A percentile compares a stretch with the other conserved stretches of the same genome.
Evolutionary conservation across 257 asterid genomes (phyloP).

Genomic region (Mentha longifolia): DNA sequence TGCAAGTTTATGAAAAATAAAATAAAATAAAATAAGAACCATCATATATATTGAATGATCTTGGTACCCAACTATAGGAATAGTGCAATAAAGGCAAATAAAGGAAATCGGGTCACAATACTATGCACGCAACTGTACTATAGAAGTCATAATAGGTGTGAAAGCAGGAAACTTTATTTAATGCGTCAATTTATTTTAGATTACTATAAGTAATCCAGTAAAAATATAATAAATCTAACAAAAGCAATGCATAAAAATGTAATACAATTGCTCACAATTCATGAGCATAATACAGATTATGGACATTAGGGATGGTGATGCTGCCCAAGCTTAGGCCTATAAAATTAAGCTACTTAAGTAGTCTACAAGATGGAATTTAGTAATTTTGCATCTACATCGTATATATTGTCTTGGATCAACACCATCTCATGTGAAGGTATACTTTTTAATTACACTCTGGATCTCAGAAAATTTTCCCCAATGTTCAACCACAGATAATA

Average conservation of each 20-base stretch:
- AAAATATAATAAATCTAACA: not conserved
- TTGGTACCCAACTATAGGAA: conserved; percentile 17
- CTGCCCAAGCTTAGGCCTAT: conserved; percentile 4
- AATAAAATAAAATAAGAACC: not conserved
- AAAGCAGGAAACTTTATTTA: conserved; percentile 20
- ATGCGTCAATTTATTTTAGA: conserved; percentile 21
- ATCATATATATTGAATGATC: conserved; percentile 18
- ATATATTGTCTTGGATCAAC: not conserved
- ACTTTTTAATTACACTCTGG: too few relatives aligned
- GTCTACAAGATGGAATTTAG: not conserved
- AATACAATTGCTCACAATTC: not conserved
- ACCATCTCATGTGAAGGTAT: not conserved
- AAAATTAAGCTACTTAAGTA: not conserved
- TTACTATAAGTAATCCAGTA: not conserved
- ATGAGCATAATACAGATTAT: not conserved
- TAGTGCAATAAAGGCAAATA: conserved; percentile 7
- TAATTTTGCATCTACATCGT: not conserved
- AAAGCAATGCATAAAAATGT: conserved; percentile 12
- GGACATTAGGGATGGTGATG: not conserved
- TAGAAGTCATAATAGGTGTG: not conserved
- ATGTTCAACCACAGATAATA: not conserved
- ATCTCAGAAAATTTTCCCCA: too few relatives aligned
- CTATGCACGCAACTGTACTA: not conserved
- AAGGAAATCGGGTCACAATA: conserved; percentile 16
- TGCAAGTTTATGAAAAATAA: conserved; percentile 25